These are phyloP conservation scores for Omphalotus olearius DNA, from an alignment of 1,284 basidiomycete genomes.

Conservation along the genomic window DNA sequence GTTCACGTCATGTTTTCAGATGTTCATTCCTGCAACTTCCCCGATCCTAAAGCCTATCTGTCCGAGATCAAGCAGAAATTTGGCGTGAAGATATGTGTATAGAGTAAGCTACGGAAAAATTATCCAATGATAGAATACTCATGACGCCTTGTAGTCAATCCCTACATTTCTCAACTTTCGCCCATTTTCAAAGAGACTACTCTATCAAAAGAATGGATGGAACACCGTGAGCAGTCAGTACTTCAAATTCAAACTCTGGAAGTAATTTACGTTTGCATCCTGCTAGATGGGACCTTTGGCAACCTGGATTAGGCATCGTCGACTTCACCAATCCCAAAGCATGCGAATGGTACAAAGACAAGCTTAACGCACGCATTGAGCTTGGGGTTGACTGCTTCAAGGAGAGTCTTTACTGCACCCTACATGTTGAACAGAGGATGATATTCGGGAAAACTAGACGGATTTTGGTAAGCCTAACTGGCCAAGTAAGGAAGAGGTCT, in stretches of 20 bases:
- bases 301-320: constrained; percentile 64
- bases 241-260: not conserved
- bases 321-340: constrained; percentile 73
- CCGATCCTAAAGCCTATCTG: constrained; percentile 65
- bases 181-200: constrained; percentile 65
- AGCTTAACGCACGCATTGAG: constrained; percentile 58
- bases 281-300: constrained; percentile 67
- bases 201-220: constrained; percentile 70
- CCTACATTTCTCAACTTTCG: constrained; percentile 66
- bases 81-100: constrained; percentile 69
- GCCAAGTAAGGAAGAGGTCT: not conserved
- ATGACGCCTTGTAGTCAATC: constrained; percentile 43
- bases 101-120: constrained; percentile 45
- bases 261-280: constrained; percentile 1
- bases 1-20: constrained; percentile 28
- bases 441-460: constrained; percentile 35
- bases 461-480: constrained; percentile 54
- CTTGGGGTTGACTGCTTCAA: constrained; percentile 72
- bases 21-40: constrained; percentile 76
- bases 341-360: constrained; percentile 60
- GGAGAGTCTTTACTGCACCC: constrained; percentile 27
- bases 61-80: constrained; percentile 65
- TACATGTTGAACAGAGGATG: too few relatives aligned
- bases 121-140: not conserved
- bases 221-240: constrained; percentile 66